Evolutionary conservation across 345 rosid genomes (phyloP), one percentile per base, ranked within the genome.

Genomic region (Orychophragmus violaceus): DNA sequence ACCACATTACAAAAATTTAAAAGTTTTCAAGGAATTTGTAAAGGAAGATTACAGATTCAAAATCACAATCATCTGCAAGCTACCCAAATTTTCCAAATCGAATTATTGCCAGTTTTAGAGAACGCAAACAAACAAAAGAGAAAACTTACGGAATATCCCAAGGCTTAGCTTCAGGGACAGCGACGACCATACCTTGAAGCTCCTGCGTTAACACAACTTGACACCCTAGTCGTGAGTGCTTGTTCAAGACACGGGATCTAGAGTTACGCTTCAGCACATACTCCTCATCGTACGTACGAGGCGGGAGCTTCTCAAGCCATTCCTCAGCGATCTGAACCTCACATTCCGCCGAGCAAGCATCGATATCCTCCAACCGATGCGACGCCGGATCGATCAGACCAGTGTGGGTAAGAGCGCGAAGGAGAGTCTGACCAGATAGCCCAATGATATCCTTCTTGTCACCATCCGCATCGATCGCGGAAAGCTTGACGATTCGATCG

Each of bases 291-390:
- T 94, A 85, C 23, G 90, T 73, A 52, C 96, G 84, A 0, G 91
- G 83, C 0, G 99, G 97, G 10, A 94, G 91, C 89, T 58, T 85
- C 27, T 83, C 83, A 3, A 94, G 78, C 97, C 96, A 90, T 59
- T 94, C 99, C 85, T 94, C 82, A 2, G 97, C 99, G 85, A 94
- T 90, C 79, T 58, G 85, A 63, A 94, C 99, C 86, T 94, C 99
- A 82, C 97, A 94, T 69, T 94, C 99, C 10, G 99, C 86, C 27
- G 96, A 90, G 80, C 99, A 94, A 48, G 99, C 99, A 9, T 94
- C 99, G 83, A 94, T 90, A 51, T 94, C 97, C 44, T 90, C 99
- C 24, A 88, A 82, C 8, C 97, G 85, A 78, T 90, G 97, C 18
- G 99, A 94, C 13, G 78, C 87, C 22, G 97, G 97, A 57, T 94